phyloP scores from a whole-genome alignment of 2,329 filamentous ascomycete genomes.

The Xylariaceae sp. region DNA sequence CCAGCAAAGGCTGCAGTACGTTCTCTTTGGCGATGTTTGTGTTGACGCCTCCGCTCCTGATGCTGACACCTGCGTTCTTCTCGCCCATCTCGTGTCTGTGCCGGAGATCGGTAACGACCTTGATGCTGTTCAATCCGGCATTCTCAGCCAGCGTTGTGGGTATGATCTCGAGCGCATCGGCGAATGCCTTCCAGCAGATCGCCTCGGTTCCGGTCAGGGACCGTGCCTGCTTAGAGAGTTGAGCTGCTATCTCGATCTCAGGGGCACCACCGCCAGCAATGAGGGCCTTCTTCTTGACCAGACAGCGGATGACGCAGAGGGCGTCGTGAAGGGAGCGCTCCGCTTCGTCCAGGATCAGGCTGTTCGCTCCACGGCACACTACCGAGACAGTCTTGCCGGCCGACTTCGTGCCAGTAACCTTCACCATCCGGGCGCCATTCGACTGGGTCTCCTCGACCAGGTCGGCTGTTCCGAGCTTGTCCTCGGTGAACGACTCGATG shows the following conservation, averaged over 20 bases:
- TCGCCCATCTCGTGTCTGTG: constrained; percentile 93
- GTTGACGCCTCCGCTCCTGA: constrained; percentile 96
- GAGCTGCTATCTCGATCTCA: constrained; percentile 91
- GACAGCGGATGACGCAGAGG: constrained; percentile 91
- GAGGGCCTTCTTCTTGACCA: constrained; percentile 99
- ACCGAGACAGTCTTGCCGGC: constrained; percentile 87
- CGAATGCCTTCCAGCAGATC: constrained; percentile 99
- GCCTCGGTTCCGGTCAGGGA: constrained; percentile 85
- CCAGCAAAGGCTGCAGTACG: constrained; percentile 88
- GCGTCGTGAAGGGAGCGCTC: constrained; percentile 96
- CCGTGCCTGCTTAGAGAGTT: constrained; percentile 75
- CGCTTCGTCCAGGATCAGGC: constrained; percentile 90
- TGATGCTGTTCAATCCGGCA: constrained; percentile 95
- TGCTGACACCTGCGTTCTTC: constrained; percentile 94
- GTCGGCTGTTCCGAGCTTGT: constrained; percentile 92
- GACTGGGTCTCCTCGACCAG: constrained; percentile 87
- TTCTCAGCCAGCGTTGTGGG: constrained; percentile 97
- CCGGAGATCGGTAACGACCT: constrained; percentile 92
- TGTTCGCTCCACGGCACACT: constrained; percentile 90
- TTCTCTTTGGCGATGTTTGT: constrained; percentile 96
- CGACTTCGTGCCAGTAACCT: constrained; percentile 84
- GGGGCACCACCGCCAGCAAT: constrained; percentile 95
- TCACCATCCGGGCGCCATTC: constrained; percentile 85
- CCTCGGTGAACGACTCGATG: constrained; percentile 96
- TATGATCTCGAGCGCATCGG: constrained; percentile 94